These are phyloP conservation scores for Rhododendron henanense DNA, from an alignment of 148 eudicot species.

Conservation along the genomic window DNA sequence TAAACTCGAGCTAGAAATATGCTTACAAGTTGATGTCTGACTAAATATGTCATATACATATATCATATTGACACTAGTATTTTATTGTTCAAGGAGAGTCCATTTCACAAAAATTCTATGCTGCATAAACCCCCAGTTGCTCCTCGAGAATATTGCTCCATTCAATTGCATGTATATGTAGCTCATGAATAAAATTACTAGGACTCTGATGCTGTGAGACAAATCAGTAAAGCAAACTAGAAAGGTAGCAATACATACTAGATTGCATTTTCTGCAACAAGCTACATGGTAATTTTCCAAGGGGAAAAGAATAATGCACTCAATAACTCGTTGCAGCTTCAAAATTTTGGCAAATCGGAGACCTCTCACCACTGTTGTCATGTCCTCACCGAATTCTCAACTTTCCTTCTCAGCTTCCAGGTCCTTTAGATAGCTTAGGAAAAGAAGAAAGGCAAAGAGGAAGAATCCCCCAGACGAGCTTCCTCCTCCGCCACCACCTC, in stretches of 20 bases:
- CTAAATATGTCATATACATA: neutral
- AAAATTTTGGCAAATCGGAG: neutral
- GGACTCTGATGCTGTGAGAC: neutral
- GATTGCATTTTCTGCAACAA: neutral
- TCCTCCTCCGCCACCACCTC: slow-evolving; percentile 1
- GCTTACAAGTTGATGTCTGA: neutral
- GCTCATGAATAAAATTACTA: neutral
- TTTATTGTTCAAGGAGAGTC: neutral
- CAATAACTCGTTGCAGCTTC: neutral
- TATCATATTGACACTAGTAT: neutral
- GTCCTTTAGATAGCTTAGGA: neutral
- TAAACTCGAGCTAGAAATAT: neutral
- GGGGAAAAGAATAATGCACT: neutral
- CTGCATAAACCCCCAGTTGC: neutral
- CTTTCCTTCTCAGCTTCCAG: neutral
- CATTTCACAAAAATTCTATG: neutral
- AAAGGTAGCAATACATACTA: neutral
- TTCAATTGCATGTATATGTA: neutral
- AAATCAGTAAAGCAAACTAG: neutral
- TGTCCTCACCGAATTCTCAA: neutral
- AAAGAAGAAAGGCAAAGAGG: neutral
- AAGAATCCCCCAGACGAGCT: neutral
- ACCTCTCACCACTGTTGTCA: neutral
- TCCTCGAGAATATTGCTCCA: neutral
- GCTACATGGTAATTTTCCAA: neutral